phyloP scores from a whole-genome alignment of 306 rosid species.

The Crataegus laevigata region DNA sequence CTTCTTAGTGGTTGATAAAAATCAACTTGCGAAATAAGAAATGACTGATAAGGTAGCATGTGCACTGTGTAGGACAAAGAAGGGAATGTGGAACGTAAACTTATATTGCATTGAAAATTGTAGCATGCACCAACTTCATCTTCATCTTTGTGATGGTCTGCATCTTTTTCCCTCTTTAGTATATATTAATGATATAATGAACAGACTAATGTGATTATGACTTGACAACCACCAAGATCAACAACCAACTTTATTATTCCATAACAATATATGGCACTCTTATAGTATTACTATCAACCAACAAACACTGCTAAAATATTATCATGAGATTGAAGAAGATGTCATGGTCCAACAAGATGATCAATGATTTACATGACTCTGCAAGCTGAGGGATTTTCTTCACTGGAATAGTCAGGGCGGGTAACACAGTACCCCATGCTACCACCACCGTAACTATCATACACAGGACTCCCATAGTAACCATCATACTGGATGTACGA shows the following conservation, averaged over 20 bases:
- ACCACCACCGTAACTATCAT: neutral
- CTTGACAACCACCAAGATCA: neutral
- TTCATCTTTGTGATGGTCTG: too few species aligned
- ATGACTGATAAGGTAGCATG: neutral
- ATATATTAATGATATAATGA: neutral
- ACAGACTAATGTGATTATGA: neutral
- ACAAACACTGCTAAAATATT: neutral
- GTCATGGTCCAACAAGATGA: neutral
- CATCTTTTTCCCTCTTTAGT: neutral
- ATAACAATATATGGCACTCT: neutral
- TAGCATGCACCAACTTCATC: neutral
- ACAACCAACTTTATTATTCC: neutral
- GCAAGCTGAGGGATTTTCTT: constrained; percentile 45
- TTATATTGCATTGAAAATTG: neutral
- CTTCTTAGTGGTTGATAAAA: too few species aligned
- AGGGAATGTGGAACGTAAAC: neutral
- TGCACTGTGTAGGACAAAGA: neutral
- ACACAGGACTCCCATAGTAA: neutral
- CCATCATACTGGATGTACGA: neutral
- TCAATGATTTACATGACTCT: neutral
- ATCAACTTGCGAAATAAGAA: too few species aligned
- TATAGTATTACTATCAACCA: neutral
- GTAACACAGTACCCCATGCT: constrained; percentile 9
- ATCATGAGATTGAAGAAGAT: neutral
- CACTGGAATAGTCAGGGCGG: constrained; percentile 40